These are phyloP conservation scores for Camelina laxa DNA, from an alignment of 345 rosid genomes.

Conservation along the genomic window DNA sequence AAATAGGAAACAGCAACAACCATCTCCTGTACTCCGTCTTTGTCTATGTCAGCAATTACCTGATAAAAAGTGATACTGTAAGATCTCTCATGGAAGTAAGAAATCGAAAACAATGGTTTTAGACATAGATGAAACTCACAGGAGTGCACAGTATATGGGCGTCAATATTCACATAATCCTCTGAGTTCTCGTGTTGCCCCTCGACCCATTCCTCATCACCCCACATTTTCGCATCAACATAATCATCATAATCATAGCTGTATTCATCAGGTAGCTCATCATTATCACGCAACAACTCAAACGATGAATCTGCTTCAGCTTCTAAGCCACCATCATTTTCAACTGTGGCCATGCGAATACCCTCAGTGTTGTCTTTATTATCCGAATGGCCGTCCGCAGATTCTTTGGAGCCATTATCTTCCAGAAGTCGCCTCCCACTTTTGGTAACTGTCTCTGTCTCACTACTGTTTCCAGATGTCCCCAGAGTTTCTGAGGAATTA, in stretches of 20 bases:
- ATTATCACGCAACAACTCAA: slow-evolving; percentile 85
- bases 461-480: slow-evolving; percentile 47
- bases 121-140: slow-evolving; percentile 58
- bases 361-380: slow-evolving; percentile 51
- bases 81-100: slow-evolving; percentile 38
- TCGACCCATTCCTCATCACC: slow-evolving; percentile 98
- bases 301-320: slow-evolving; percentile 90
- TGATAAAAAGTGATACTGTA: slow-evolving; percentile 46
- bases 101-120: slow-evolving; percentile 27
- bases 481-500: slow-evolving; percentile 50
- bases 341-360: slow-evolving; percentile 65
- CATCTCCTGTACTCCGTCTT: slow-evolving; percentile 96
- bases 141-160: slow-evolving; percentile 95
- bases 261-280: slow-evolving; percentile 95
- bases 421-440: slow-evolving; percentile 78
- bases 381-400: slow-evolving; percentile 57
- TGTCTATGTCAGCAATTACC: slow-evolving; percentile 98
- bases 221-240: slow-evolving; percentile 89
- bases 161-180: slow-evolving; percentile 91
- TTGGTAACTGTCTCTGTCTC: slow-evolving; percentile 51
- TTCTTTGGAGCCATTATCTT: slow-evolving; percentile 58
- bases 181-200: slow-evolving; percentile 76
- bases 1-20: slow-evolving; percentile 92
- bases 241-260: slow-evolving; percentile 90
- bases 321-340: slow-evolving; percentile 83